Base-by-base conservation (phyloP, 208 protist species). In the Leishmania major region DNA sequence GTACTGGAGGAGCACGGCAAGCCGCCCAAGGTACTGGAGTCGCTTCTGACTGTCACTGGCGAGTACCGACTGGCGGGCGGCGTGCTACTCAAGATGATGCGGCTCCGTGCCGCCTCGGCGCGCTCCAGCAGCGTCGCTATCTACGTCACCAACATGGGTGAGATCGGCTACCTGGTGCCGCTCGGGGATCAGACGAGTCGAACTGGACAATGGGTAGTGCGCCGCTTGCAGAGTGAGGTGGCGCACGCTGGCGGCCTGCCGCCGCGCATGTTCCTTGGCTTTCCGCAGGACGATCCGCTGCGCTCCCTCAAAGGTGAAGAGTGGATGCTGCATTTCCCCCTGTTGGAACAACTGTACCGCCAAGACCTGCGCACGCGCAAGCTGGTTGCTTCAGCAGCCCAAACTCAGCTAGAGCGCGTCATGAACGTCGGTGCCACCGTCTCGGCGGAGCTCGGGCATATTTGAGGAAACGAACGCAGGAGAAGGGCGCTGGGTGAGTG, bases 141-240 rank as follows among this genome's bases (percentile, higher is more conserved):
- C 17, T 97, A 96, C 85, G 87, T 84, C 4, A 98, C 92, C 1
- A 95, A 96, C 84, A 90, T 91, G 78, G 95, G 95, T 43, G 95
- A 96, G 73, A 79, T 98, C 31, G 95, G 95, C 53, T 94, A 90
- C 62, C 71, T 98, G 35, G 89, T 96, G 2, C 85, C 93, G 2
- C 71, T 98, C 77, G 87, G 91, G n/a, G 91, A 92, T 31, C 89
- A 96, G 79, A 87, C 91, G 25, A 92, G 93, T 80, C 88, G 90
- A 5, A 96, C 92, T 25, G 88, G 87, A 15, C 87, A 95, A 67
- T 95, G 88, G 85, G 84, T 96, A 15, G 81, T 84, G 67, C 85
- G 89, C 28, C 89, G 91, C 3, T 74, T 98, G 51, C 88, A 97
- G 79, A 90, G 75, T 17, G 92, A 94, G 31, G 78, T 96, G 15